These are phyloP conservation scores for Backusella liffmaniae DNA, from an alignment of 192 early-diverging fungal genomes.

Conservation along the genomic window DNA sequence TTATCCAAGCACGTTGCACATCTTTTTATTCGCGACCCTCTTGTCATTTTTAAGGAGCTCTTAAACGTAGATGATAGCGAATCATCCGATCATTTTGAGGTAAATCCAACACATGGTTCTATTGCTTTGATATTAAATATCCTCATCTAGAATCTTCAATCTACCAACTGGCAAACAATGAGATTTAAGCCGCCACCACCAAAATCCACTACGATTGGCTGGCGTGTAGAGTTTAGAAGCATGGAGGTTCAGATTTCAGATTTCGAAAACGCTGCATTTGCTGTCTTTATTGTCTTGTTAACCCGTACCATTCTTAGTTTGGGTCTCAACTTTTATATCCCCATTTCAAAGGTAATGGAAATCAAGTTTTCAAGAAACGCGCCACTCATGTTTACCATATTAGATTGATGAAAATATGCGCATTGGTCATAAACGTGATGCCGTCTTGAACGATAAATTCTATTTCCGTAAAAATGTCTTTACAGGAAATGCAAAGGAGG, in stretches of 20 bases:
- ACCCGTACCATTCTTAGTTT: conserved; percentile 86
- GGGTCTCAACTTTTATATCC: conserved; percentile 94
- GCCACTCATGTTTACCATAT: neutral
- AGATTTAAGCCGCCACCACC: conserved; percentile 98
- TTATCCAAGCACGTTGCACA: conserved; percentile 92
- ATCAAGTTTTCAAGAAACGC: neutral
- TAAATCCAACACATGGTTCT: conserved; percentile 4
- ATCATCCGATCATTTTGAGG: conserved; percentile 94
- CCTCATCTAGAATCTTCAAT: conserved; percentile 79
- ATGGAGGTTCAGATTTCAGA: conserved; percentile 97
- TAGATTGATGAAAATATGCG: conserved; percentile 94
- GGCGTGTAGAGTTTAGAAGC: conserved; percentile 97
- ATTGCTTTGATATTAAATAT: neutral
- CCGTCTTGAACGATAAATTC: conserved; percentile 80
- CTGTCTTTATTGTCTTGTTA: conserved; percentile 91
- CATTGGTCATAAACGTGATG: conserved; percentile 80
- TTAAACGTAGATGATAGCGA: conserved; percentile 82
- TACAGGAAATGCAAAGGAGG: conserved; percentile 22
- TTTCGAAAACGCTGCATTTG: conserved; percentile 95
- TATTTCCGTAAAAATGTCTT: conserved; percentile 88
- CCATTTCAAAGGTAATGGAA: conserved; percentile 77
- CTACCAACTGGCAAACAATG: conserved; percentile 99
- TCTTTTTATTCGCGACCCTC: conserved; percentile 97
- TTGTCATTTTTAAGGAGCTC: conserved; percentile 92
- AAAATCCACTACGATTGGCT: conserved; percentile 81